These are phyloP conservation scores for Skeletonema menzelii DNA, from an alignment of 108 stramenopile species.

Conservation along the genomic window DNA sequence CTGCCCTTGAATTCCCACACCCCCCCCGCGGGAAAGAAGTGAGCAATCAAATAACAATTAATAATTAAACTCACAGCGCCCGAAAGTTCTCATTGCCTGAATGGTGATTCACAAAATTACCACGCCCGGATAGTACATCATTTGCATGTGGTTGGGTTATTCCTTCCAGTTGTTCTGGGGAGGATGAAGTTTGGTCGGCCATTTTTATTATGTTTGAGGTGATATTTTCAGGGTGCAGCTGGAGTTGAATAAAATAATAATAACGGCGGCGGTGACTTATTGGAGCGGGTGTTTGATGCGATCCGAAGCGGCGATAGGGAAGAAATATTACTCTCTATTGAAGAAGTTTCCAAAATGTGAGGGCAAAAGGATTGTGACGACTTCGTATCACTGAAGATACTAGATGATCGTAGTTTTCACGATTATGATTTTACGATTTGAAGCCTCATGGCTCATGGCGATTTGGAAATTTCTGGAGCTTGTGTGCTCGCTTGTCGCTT, in stretches of 20 bases:
- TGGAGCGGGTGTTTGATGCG: background rate
- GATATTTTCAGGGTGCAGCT: background rate
- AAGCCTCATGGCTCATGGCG: too few relatives aligned
- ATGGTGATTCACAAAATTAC: constrained; percentile 86
- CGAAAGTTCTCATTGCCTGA: constrained; percentile 83
- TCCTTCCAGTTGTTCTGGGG: constrained; percentile 33
- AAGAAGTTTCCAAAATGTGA: too few relatives aligned
- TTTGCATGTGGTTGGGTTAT: constrained; percentile 62
- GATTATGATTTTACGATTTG: too few relatives aligned
- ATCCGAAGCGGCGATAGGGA: too few relatives aligned
- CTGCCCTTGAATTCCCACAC: background rate
- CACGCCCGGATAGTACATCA: constrained; percentile 82
- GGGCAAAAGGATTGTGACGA: too few relatives aligned
- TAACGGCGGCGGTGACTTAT: background rate
- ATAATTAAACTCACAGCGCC: constrained; percentile 31
- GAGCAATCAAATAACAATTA: background rate
- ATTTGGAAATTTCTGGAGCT: too few relatives aligned
- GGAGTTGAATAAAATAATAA: background rate
- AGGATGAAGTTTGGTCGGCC: background rate
- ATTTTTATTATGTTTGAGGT: background rate
- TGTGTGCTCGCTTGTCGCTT: too few relatives aligned
- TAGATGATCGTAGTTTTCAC: too few relatives aligned
- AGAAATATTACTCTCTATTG: too few relatives aligned
- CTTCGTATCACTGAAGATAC: too few relatives aligned
- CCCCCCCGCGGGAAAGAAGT: background rate